A percentile compares a stretch with the other conserved stretches of the same genome.
phyloP scores from a whole-genome alignment of 352 stramenopile genomes.

The Phytophthora sojae region DNA sequence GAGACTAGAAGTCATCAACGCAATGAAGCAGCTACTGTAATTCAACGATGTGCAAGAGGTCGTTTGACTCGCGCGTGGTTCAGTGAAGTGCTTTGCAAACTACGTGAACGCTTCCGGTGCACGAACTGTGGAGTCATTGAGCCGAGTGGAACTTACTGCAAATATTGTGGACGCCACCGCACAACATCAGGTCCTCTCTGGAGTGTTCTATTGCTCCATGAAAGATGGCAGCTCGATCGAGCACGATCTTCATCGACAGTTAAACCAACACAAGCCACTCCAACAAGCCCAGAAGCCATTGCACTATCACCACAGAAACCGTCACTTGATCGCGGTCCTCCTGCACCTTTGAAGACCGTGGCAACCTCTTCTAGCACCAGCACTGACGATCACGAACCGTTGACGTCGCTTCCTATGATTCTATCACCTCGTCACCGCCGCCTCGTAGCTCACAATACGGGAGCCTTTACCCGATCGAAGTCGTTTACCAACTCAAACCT shows the following conservation, averaged over 20 bases:
- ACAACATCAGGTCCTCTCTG: constrained; percentile 38
- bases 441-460: constrained; percentile 4
- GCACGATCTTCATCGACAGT: no score
- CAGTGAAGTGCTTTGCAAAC: constrained; percentile 28
- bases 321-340: neutral
- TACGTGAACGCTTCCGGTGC: constrained; percentile 63
- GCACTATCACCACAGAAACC: constrained; percentile 3
- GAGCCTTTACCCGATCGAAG: neutral
- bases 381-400: neutral
- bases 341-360: constrained; percentile 2
- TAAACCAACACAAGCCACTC: neutral
- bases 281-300: neutral
- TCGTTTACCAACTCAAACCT: constrained; percentile 6
- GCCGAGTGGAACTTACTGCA: constrained; percentile 68
- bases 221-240: constrained; percentile 20
- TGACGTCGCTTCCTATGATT: constrained; percentile 24
- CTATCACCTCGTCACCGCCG: constrained; percentile 25
- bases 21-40: constrained; percentile 24
- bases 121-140: constrained; percentile 68
- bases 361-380: neutral
- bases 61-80: constrained; percentile 31
- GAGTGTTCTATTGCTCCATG: constrained; percentile 24
- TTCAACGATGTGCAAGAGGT: constrained; percentile 43
- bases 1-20: neutral
- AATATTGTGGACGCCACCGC: constrained; percentile 63